Percentiles rank a stretch among this genome's conserved stretches.
phyloP scores from a whole-genome alignment of 2,329 filamentous ascomycete species.

The Myriosclerotinia scirpicola region DNA sequence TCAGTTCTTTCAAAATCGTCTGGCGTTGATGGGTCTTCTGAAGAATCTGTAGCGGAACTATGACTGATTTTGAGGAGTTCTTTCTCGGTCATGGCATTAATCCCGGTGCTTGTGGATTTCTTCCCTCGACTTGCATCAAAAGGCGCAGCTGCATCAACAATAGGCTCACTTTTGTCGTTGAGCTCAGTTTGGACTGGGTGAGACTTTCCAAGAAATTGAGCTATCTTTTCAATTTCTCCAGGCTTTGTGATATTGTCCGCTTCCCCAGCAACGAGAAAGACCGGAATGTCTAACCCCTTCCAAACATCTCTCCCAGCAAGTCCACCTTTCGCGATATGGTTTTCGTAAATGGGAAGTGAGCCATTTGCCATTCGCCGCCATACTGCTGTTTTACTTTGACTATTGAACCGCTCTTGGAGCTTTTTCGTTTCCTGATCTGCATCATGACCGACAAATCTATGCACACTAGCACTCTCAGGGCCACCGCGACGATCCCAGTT shows the following conservation, averaged over 20 bases:
- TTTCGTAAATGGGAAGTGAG: slow-evolving; percentile 59
- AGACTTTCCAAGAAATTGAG: slow-evolving; percentile 42
- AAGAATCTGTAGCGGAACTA: slow-evolving; percentile 42
- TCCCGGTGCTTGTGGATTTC: slow-evolving; percentile 38
- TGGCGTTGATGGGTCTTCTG: slow-evolving; percentile 50
- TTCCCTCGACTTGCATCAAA: slow-evolving; percentile 41
- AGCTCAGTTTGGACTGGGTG: slow-evolving; percentile 33
- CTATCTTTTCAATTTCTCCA: slow-evolving; percentile 68
- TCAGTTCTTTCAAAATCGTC: slow-evolving; percentile 43
- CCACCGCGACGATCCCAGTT: slow-evolving; percentile 79
- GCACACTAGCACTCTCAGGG: slow-evolving; percentile 72
- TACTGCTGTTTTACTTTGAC: slow-evolving; percentile 67
- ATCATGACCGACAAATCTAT: slow-evolving; percentile 68
- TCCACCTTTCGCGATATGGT: slow-evolving; percentile 57
- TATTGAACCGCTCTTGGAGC: slow-evolving; percentile 74
- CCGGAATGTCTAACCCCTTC: slow-evolving; percentile 68
- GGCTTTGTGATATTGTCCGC: slow-evolving; percentile 75
- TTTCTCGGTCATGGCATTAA: slow-evolving; percentile 44
- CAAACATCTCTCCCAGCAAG: slow-evolving; percentile 70
- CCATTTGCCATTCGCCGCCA: slow-evolving; percentile 82
- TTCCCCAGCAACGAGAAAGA: slow-evolving; percentile 77
- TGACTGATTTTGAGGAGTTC: slow-evolving; percentile 42
- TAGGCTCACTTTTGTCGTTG: slow-evolving; percentile 40
- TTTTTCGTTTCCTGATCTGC: slow-evolving; percentile 65
- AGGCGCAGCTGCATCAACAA: slow-evolving; percentile 53